These are phyloP conservation scores for Juglanconis juglandina DNA, from an alignment of 2,329 filamentous ascomycete species.

Conservation along the genomic window DNA sequence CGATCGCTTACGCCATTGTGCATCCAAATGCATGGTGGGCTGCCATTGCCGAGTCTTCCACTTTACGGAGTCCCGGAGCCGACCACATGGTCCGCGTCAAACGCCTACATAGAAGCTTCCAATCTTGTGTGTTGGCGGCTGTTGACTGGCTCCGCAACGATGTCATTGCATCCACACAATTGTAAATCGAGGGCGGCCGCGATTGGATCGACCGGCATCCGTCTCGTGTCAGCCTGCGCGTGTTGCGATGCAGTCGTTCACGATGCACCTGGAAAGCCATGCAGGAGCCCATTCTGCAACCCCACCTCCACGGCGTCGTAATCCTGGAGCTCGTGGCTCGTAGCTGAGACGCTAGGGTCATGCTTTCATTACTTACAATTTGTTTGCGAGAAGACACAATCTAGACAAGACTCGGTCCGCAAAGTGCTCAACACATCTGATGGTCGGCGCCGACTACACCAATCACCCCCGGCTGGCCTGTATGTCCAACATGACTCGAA, in stretches of 20 bases:
- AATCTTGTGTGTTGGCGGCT: conserved; percentile 2
- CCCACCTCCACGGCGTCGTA: neutral
- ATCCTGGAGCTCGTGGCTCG: neutral
- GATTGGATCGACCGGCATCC: conserved; percentile 4
- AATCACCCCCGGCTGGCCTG: neutral
- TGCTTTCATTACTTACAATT: no score
- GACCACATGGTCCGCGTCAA: conserved; percentile 16
- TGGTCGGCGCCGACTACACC: neutral
- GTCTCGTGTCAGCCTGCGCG: conserved; percentile 2
- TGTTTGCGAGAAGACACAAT: neutral
- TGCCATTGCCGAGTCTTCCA: conserved; percentile 8
- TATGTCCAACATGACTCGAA: neutral
- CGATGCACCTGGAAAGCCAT: neutral
- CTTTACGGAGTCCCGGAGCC: neutral
- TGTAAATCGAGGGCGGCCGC: neutral
- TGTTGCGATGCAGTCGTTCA: conserved; percentile 4
- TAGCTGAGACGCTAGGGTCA: neutral
- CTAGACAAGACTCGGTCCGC: neutral
- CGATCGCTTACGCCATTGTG: conserved; percentile 14
- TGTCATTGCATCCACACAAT: conserved; percentile 13
- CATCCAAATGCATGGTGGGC: neutral
- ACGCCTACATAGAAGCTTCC: conserved; percentile 1
- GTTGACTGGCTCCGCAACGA: conserved; percentile 11
- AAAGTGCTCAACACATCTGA: neutral
- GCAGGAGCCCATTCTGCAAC: conserved; percentile 2